Conservation (phyloP, 2,329 filamentous ascomycete genomes). For the Thielaviopsis punctulata region DNA sequence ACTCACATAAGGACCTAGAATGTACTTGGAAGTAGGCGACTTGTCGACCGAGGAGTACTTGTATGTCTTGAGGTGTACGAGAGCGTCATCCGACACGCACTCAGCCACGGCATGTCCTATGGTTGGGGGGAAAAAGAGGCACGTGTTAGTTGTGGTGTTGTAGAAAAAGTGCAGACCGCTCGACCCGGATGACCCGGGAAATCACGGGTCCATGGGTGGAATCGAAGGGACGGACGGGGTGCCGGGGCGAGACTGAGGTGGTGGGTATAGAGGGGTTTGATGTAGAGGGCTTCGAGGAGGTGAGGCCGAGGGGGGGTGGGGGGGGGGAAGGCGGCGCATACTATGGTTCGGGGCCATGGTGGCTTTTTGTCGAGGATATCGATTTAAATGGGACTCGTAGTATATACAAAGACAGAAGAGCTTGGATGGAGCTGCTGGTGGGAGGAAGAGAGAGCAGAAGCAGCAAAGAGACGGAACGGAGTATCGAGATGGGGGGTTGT, state of each 20-base stretch:
- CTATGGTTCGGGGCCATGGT: slow-evolving; percentile 12
- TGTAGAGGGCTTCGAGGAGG: too few relatives aligned
- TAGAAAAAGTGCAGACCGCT: neutral
- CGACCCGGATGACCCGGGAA: too few relatives aligned
- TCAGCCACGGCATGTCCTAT: slow-evolving; percentile 40
- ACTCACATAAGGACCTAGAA: slow-evolving; percentile 86
- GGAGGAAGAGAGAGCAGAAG: too few relatives aligned
- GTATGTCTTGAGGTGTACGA: slow-evolving; percentile 84
- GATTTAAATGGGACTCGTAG: too few relatives aligned
- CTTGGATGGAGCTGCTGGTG: too few relatives aligned
- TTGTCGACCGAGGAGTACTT: slow-evolving; percentile 97
- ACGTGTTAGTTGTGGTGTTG: slow-evolving; percentile 1
- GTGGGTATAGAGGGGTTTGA: too few relatives aligned
- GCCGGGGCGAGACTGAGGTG: too few relatives aligned
- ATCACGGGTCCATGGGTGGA: too few relatives aligned
- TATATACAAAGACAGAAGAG: too few relatives aligned
- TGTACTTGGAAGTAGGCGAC: slow-evolving; percentile 81
- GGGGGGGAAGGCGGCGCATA: slow-evolving; percentile 8
- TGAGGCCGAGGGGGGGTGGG: neutral
- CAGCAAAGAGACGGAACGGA: too few relatives aligned
- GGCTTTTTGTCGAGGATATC: neutral
- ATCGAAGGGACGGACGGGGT: too few relatives aligned
- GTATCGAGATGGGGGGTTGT: too few relatives aligned
- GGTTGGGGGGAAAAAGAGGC: neutral
- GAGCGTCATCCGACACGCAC: slow-evolving; percentile 75